Evolutionary conservation across 1,284 basidiomycete species (phyloP).

Genomic region (Fomes fomentarius): DNA sequence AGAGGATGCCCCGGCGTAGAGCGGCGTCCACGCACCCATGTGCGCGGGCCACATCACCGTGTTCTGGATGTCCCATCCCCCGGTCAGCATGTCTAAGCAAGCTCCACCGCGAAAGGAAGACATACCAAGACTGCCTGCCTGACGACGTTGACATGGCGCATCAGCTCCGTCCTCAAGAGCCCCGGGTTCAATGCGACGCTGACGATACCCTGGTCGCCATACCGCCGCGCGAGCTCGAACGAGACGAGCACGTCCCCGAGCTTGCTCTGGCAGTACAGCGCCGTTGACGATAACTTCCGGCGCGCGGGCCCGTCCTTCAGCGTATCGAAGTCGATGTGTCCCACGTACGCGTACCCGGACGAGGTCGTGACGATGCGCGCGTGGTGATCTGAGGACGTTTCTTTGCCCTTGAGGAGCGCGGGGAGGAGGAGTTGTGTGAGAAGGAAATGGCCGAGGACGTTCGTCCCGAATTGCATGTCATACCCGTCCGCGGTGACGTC

Average conservation of each 20-base stretch:
- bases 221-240: slow-evolving; percentile 49
- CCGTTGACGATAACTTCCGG: slow-evolving; percentile 15
- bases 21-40: slow-evolving; percentile 26
- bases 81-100: too few species aligned
- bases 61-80: background rate
- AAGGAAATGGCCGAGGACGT: slow-evolving; percentile 38
- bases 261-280: slow-evolving; percentile 27
- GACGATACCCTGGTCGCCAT: slow-evolving; percentile 52
- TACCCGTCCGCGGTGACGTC: slow-evolving; percentile 47
- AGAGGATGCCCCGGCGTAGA: slow-evolving; percentile 30
- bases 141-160: slow-evolving; percentile 38
- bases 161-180: slow-evolving; percentile 30
- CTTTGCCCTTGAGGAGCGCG: slow-evolving; percentile 26
- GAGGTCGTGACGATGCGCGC: slow-evolving; percentile 32
- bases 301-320: slow-evolving; percentile 21
- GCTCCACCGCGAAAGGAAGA: background rate
- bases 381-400: slow-evolving; percentile 28
- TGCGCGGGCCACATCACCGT: slow-evolving; percentile 5
- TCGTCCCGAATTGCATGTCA: slow-evolving; percentile 55
- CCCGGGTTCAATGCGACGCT: slow-evolving; percentile 48
- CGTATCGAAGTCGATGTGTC: slow-evolving; percentile 23
- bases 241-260: slow-evolving; percentile 43
- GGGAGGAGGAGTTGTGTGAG: slow-evolving; percentile 33
- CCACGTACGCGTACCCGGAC: slow-evolving; percentile 26
- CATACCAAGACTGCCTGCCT: background rate